Percentiles rank a stretch among this genome's conserved stretches.
phyloP scores from a whole-genome alignment of 169 alveolate genomes.

The Plasmodium gaboni region DNA sequence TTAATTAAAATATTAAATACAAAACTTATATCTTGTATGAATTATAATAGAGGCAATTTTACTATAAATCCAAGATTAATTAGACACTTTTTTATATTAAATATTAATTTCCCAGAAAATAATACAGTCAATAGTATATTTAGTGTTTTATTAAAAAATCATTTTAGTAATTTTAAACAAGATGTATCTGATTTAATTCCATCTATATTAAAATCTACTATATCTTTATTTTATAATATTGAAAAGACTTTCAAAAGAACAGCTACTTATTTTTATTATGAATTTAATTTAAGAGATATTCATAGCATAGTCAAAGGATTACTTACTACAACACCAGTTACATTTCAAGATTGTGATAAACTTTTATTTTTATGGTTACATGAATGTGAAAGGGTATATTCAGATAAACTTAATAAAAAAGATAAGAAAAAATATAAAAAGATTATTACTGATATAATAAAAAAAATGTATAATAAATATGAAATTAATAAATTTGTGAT shows the following conservation, averaged over 20 bases:
- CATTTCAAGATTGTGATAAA: conserved; percentile 93
- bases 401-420: conserved; percentile 93
- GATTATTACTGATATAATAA: conserved; percentile 91
- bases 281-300: conserved; percentile 95
- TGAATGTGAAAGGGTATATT: conserved; percentile 96
- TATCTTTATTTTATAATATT: conserved; percentile 91
- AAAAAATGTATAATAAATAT: conserved; percentile 92
- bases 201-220: conserved; percentile 93
- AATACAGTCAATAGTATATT: conserved; percentile 93
- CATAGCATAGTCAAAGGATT: conserved; percentile 95
- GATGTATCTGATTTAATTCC: conserved; percentile 92
- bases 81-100: conserved; percentile 96
- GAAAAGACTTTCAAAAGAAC: conserved; percentile 94
- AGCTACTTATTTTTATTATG: conserved; percentile 97
- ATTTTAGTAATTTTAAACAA: conserved; percentile 91
- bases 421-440: conserved; percentile 91
- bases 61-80: conserved; percentile 93
- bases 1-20: conserved; percentile 95
- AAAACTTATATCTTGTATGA: conserved; percentile 94
- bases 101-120: conserved; percentile 95
- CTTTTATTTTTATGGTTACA: conserved; percentile 95
- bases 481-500: conserved; percentile 91
- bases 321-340: conserved; percentile 91
- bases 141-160: conserved; percentile 94
- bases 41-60: conserved; percentile 97